Conservation (phyloP, 495 filamentous ascomycete species). For the Parathielavia hyrcaniae region DNA sequence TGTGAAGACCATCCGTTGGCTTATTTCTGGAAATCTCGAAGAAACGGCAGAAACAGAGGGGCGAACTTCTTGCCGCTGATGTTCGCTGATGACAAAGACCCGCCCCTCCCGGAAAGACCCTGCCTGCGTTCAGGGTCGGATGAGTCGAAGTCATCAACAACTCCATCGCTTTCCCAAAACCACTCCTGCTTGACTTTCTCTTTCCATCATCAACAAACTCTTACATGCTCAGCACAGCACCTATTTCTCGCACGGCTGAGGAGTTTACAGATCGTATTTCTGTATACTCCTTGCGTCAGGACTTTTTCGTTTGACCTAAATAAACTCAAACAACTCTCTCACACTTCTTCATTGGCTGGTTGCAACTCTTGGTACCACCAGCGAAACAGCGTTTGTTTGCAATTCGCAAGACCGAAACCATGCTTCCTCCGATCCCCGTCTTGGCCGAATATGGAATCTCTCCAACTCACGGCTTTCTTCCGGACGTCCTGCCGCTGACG, state of each 20-base stretch:
- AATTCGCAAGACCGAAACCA: slow-evolving; percentile 33
- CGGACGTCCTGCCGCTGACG: slow-evolving; percentile 70
- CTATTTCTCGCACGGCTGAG: slow-evolving; percentile 51
- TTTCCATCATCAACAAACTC: slow-evolving; percentile 1
- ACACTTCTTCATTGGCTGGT: background rate
- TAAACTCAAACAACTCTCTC: slow-evolving; percentile 5
- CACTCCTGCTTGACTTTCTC: background rate
- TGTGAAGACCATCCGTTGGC: background rate
- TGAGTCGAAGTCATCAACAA: slow-evolving; percentile 11
- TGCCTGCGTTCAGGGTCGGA: background rate
- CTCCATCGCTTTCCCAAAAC: background rate
- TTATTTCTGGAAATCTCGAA: slow-evolving; percentile 9
- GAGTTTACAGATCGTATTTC: slow-evolving; percentile 51
- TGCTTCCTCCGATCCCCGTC: slow-evolving; percentile 78
- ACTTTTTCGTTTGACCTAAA: slow-evolving; percentile 26
- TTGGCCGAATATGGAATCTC: slow-evolving; percentile 85
- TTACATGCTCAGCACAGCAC: slow-evolving; percentile 24
- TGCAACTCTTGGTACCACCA: slow-evolving; percentile 12
- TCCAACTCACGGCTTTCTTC: slow-evolving; percentile 79
- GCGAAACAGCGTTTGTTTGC: slow-evolving; percentile 5
- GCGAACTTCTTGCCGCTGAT: slow-evolving; percentile 9
- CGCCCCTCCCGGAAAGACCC: slow-evolving; percentile 5
- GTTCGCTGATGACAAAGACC: slow-evolving; percentile 18
- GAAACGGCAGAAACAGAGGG: background rate
- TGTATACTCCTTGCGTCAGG: slow-evolving; percentile 61